Evolutionary conservation across 768 basidiomycete species (phyloP).

Genomic region (Xanthoconium purpureum): DNA sequence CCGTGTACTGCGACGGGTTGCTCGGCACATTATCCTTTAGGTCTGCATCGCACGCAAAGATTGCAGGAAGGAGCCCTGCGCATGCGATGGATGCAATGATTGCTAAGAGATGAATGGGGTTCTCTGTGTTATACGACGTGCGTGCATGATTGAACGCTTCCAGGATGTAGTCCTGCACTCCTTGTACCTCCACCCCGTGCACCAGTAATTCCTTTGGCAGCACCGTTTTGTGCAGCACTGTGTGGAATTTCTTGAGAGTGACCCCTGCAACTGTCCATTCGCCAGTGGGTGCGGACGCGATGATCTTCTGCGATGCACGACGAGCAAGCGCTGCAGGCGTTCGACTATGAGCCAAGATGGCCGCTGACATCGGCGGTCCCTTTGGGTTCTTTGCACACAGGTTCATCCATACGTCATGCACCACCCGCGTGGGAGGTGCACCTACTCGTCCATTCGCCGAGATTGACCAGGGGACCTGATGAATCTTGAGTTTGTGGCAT

Average conservation of each 20-base stretch:
- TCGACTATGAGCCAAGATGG: background rate
- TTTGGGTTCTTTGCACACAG: background rate
- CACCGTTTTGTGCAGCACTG: background rate
- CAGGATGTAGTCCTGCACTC: background rate
- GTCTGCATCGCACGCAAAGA: background rate
- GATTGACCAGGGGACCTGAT: background rate
- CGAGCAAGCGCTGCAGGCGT: background rate
- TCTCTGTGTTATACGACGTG: background rate
- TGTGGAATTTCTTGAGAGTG: background rate
- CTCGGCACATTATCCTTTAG: background rate
- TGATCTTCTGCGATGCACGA: background rate
- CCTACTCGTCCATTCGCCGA: background rate
- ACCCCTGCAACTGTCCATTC: background rate
- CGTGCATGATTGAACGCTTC: background rate
- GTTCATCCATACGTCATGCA: background rate
- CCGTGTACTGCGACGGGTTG: background rate
- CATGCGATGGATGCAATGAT: background rate
- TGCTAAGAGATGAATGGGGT: background rate
- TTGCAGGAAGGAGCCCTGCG: background rate
- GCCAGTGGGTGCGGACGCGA: background rate
- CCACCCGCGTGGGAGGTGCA: background rate
- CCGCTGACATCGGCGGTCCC: background rate
- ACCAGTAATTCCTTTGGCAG: background rate
- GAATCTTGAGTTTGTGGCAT: background rate
- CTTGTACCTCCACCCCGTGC: background rate